Evolutionary conservation across 371 early-diverging fungal genomes (phyloP).

Genomic region (Mucor irregularis): DNA sequence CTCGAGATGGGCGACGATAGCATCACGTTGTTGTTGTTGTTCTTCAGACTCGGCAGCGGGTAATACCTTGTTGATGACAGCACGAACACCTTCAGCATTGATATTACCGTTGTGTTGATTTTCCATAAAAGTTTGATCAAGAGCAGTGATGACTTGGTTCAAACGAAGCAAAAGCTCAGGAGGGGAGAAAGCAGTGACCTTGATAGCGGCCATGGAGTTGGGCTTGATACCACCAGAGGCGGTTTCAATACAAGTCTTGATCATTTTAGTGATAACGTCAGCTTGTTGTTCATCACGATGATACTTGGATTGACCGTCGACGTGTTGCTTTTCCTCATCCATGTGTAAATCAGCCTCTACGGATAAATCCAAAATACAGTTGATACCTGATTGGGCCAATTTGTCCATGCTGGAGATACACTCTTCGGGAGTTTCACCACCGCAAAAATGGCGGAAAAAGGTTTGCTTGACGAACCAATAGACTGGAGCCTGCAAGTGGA

Average conservation of each 20-base stretch:
- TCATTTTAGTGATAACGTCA: constrained; percentile 64
- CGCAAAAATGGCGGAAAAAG: constrained; percentile 92
- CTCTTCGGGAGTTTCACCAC: constrained; percentile 89
- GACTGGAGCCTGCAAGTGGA: constrained; percentile 56
- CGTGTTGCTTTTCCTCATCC: constrained; percentile 31
- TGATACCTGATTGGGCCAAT: constrained; percentile 71
- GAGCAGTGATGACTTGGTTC: constrained; percentile 52
- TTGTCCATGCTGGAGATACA: constrained; percentile 81
- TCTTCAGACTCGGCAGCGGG: constrained; percentile 25
- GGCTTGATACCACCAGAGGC: constrained; percentile 54
- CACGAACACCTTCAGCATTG: constrained; percentile 24
- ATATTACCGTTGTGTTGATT: constrained; percentile 27
- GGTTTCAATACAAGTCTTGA: constrained; percentile 67
- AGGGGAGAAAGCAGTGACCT: constrained; percentile 85
- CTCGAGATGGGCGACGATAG: constrained; percentile 17
- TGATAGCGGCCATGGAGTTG: constrained; percentile 77
- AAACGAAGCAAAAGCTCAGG: constrained; percentile 76
- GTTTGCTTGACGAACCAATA: constrained; percentile 81
- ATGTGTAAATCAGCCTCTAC: constrained; percentile 85
- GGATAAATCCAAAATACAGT: constrained; percentile 86
- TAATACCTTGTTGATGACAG: constrained; percentile 25
- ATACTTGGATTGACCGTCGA: constrained; percentile 17
- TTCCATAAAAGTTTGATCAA: constrained; percentile 44
- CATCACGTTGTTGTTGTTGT: constrained; percentile 20
- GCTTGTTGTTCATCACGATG: constrained; percentile 49